phyloP scores from a whole-genome alignment of 225 moss, liverwort and hornwort genomes.

The Neckera pumila region DNA sequence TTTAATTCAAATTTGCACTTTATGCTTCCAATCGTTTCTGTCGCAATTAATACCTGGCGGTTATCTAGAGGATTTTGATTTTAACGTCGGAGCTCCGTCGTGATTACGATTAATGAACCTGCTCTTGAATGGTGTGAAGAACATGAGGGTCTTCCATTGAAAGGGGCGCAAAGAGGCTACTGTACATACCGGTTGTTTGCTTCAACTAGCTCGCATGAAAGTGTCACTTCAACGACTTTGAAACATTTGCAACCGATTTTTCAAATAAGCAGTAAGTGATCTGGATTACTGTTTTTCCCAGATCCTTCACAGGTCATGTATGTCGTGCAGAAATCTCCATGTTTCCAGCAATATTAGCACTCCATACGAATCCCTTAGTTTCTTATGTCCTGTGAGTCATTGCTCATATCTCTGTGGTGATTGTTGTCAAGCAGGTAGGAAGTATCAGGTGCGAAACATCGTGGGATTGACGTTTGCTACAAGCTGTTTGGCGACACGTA shows the following conservation, averaged over 20 bases:
- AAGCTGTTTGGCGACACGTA: slow-evolving; percentile 24
- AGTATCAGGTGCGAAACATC: slow-evolving; percentile 12
- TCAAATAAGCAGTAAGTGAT: slow-evolving; percentile 20
- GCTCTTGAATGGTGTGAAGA: not conserved
- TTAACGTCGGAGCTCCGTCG: not conserved
- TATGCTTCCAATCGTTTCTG: not conserved
- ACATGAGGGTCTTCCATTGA: not conserved
- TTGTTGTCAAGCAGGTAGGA: slow-evolving; percentile 22
- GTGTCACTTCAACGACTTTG: slow-evolving; percentile 6
- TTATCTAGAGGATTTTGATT: not conserved
- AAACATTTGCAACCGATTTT: slow-evolving; percentile 29
- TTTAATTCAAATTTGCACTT: not conserved
- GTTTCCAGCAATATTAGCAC: not conserved
- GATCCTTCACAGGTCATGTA: not conserved
- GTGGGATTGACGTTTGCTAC: slow-evolving; percentile 54
- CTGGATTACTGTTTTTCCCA: not conserved
- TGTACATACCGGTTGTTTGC: slow-evolving; percentile 8
- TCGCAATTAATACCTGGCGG: not conserved
- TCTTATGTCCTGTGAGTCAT: not conserved
- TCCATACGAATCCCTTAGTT: not conserved
- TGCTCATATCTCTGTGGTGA: not conserved
- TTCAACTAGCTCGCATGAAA: not conserved
- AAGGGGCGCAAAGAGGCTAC: slow-evolving; percentile 7
- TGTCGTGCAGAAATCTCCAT: not conserved
- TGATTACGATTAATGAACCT: not conserved